Evolutionary conservation across 495 filamentous ascomycete genomes (phyloP).

Genomic region (Haplographium delicatum): DNA sequence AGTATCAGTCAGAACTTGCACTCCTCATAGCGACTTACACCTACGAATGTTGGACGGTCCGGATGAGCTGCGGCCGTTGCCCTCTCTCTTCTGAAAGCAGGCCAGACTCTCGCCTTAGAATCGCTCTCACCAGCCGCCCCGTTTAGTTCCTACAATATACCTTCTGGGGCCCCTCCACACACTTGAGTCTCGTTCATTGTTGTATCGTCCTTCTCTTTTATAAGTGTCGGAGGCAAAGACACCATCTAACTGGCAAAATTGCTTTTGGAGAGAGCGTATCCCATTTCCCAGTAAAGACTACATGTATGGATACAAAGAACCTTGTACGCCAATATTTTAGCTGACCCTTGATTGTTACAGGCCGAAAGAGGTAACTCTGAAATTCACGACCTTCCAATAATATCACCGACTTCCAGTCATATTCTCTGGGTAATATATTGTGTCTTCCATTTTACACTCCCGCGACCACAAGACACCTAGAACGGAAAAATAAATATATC

Average conservation of each 20-base stretch:
- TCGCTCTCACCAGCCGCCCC: constrained; percentile 4
- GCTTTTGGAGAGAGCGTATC: constrained; percentile 4
- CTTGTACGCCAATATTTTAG: neutral
- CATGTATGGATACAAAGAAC: constrained; percentile 3
- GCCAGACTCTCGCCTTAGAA: constrained; percentile 1
- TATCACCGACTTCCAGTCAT: constrained; percentile 2
- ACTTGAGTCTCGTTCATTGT: constrained; percentile 18
- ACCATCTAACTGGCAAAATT: neutral
- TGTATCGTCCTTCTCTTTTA: constrained; percentile 5
- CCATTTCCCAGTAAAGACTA: neutral
- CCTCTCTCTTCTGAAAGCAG: constrained; percentile 13
- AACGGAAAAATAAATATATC: constrained; percentile 17
- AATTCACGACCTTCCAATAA: constrained; percentile 17
- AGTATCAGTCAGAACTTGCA: no score
- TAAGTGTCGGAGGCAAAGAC: constrained; percentile 16
- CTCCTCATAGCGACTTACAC: no score
- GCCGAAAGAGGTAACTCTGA: neutral
- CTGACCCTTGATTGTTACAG: neutral
- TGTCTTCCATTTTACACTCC: no score
- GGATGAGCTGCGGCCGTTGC: neutral
- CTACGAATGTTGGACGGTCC: no score
- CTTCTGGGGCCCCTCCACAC: constrained; percentile 7
- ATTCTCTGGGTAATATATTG: constrained; percentile 1
- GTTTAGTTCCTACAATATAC: constrained; percentile 18
- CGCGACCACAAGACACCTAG: constrained; percentile 1